These are phyloP conservation scores for Thyridium curvatum DNA, from an alignment of 2,329 filamentous ascomycete genomes.

Conservation along the genomic window DNA sequence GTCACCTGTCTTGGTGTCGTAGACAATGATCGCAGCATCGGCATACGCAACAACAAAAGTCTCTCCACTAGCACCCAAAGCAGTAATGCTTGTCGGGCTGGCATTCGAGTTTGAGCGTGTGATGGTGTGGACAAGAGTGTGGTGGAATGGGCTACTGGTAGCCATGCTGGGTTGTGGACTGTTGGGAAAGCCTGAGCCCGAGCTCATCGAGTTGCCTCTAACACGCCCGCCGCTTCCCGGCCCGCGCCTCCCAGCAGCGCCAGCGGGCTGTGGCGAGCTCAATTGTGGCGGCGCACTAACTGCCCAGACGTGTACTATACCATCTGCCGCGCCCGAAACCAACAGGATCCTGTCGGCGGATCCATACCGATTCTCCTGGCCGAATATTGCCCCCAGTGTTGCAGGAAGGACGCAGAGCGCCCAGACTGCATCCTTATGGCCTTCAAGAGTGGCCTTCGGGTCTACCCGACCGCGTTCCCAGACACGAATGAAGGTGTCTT, in stretches of 20 bases:
- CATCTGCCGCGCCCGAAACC: constrained; percentile 88
- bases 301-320: constrained; percentile 88
- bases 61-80: constrained; percentile 74
- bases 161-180: constrained; percentile 85
- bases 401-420: constrained; percentile 86
- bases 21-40: constrained; percentile 85
- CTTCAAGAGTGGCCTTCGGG: constrained; percentile 88
- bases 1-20: constrained; percentile 86
- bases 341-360: constrained; percentile 80
- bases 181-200: constrained; percentile 84
- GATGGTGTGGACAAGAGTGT: constrained; percentile 85
- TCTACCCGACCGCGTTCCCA: constrained; percentile 95
- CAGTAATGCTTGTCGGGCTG: constrained; percentile 88
- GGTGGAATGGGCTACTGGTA: constrained; percentile 78
- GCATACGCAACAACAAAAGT: constrained; percentile 90
- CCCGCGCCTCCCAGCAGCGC: constrained; percentile 44
- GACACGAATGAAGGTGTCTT: constrained; percentile 86
- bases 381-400: constrained; percentile 74
- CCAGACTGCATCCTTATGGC: constrained; percentile 95
- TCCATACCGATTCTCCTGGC: constrained; percentile 67
- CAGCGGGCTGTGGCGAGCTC: constrained; percentile 69
- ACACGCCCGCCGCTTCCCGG: constrained; percentile 62
- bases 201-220: constrained; percentile 88
- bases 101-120: constrained; percentile 58
- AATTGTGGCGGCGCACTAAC: constrained; percentile 85